phyloP scores from a whole-genome alignment of 441 rosid genomes.

The Populus hybrid region DNA sequence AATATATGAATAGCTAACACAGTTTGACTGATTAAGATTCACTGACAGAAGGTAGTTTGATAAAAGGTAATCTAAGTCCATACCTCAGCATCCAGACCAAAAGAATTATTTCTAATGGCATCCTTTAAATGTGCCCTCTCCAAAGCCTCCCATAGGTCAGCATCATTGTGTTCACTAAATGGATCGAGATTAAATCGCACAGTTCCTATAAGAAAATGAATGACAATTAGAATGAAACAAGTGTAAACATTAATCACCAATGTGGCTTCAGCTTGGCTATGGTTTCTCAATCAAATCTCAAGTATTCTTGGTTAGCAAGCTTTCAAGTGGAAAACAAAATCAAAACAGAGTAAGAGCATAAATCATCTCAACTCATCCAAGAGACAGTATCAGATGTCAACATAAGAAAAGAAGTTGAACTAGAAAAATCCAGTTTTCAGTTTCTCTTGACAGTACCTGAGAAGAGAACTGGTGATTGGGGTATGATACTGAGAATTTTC shows the following conservation, averaged over 20 bases:
- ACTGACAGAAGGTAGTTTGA: not conserved
- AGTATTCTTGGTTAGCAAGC: not conserved
- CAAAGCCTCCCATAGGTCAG: conserved; percentile 94
- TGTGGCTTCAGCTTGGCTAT: not conserved
- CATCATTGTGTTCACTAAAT: conserved; percentile 79
- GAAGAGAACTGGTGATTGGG: conserved; percentile 97
- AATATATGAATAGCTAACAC: not conserved
- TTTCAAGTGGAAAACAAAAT: not conserved
- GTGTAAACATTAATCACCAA: not conserved
- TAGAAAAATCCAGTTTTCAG: not conserved
- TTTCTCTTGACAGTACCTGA: conserved; percentile 51
- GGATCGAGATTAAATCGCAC: conserved; percentile 96
- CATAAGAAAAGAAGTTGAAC: not conserved
- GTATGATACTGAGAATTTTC: conserved; percentile 77
- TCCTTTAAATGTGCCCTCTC: conserved; percentile 96
- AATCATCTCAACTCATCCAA: not conserved
- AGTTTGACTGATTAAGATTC: not conserved
- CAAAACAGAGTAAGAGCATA: not conserved
- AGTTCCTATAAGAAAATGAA: conserved; percentile 50
- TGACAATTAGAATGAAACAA: not conserved
- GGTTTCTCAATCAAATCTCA: not conserved
- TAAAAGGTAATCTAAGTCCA: not conserved
- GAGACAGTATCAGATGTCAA: not conserved
- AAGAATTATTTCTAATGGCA: conserved; percentile 57
- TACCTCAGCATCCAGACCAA: conserved; percentile 90